phyloP scores from a whole-genome alignment of 1,284 basidiomycete genomes.

The Naganishia sp. region DNA sequence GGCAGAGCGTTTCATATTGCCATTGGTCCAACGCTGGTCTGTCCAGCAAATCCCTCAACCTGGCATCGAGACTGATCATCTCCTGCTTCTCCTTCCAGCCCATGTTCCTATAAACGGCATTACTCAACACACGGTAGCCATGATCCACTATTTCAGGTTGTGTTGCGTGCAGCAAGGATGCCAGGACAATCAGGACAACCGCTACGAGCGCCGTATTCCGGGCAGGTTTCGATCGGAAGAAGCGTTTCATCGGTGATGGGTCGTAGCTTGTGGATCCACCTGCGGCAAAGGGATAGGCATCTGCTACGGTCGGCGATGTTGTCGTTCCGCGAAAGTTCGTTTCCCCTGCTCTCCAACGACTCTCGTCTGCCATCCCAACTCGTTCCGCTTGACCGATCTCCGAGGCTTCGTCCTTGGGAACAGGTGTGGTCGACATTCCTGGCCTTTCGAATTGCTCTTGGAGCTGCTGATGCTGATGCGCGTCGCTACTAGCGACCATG shows the following conservation, averaged over 20 bases:
- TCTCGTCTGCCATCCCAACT: neutral
- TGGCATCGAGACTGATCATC: conserved; percentile 24
- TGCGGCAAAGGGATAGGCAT: conserved; percentile 16
- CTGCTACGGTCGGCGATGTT: neutral
- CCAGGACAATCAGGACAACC: conserved; percentile 4
- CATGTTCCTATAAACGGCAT: conserved; percentile 19
- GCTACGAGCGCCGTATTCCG: conserved; percentile 8
- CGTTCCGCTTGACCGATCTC: neutral
- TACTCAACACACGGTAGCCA: conserved; percentile 17
- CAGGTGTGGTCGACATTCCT: neutral
- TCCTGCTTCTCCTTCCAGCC: conserved; percentile 27
- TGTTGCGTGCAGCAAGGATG: conserved; percentile 13
- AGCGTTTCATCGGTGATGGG: conserved; percentile 11
- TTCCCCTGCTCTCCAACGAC: neutral
- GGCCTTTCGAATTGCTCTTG: conserved; percentile 8
- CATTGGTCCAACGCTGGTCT: conserved; percentile 47
- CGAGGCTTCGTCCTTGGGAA: neutral
- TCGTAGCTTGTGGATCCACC: conserved; percentile 17
- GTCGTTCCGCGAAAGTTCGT: neutral
- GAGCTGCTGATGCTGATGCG: conserved; percentile 5
- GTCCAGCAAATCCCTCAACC: conserved; percentile 29
- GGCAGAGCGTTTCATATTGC: conserved; percentile 46
- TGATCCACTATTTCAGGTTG: conserved; percentile 22
- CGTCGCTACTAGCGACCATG: conserved; percentile 2
- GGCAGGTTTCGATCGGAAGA: conserved; percentile 12